Evolutionary conservation across 1,284 basidiomycete genomes (phyloP).

Genomic region (Irpex lacteus): DNA sequence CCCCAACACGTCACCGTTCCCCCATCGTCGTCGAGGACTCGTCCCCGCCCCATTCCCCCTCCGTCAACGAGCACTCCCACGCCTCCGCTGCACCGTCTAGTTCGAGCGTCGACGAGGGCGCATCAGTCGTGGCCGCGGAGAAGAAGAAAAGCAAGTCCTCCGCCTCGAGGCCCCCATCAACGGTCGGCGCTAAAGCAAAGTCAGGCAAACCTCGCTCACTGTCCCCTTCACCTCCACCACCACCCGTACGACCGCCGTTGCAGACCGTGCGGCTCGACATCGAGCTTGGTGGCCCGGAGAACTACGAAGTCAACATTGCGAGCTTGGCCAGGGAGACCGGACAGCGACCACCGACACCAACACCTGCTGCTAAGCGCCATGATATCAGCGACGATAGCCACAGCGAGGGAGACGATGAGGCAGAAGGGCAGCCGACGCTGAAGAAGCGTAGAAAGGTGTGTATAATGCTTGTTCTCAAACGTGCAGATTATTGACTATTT

Average conservation of each 20-base stretch:
- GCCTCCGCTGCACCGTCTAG: constrained; percentile 4
- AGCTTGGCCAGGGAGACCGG: constrained; percentile 60
- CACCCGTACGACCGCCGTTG: constrained; percentile 49
- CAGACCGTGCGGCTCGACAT: constrained; percentile 70
- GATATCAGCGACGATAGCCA: constrained; percentile 46
- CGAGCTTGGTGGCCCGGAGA: constrained; percentile 63
- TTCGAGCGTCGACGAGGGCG: constrained; percentile 2
- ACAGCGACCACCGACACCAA: constrained; percentile 58
- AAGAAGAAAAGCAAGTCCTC: constrained; percentile 10
- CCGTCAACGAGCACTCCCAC: constrained; percentile 4
- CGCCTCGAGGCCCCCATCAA: constrained; percentile 10
- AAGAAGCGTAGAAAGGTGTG: constrained; percentile 42
- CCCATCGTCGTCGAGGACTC: constrained; percentile 24
- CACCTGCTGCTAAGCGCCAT: constrained; percentile 32
- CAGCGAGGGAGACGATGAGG: constrained; percentile 45
- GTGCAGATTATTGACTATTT: too few relatives aligned
- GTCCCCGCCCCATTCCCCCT: constrained; percentile 8
- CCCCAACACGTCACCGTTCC: constrained; percentile 27
- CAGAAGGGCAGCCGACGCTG: constrained; percentile 31
- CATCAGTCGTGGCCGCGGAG: background rate
- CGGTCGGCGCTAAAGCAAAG: constrained; percentile 36
- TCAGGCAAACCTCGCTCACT: constrained; percentile 51
- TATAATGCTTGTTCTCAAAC: too few relatives aligned
- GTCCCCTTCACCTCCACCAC: constrained; percentile 58
- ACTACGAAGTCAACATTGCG: constrained; percentile 70